These are phyloP conservation scores for Euphrasia arctica DNA, from an alignment of 305 asterid species.

Conservation along the genomic window DNA sequence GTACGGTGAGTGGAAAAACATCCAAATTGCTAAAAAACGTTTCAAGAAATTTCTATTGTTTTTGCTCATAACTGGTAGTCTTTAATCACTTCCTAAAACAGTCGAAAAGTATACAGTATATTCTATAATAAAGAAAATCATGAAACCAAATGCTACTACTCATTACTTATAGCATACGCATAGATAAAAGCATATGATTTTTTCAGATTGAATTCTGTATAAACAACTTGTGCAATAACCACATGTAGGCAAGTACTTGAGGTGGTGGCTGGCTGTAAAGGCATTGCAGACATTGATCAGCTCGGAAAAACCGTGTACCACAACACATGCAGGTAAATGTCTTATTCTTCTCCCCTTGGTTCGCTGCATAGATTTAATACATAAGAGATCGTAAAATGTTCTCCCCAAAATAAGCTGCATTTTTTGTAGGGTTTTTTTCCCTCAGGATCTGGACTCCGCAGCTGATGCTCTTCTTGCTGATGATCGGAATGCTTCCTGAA, in stretches of 20 bases:
- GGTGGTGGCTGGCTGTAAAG: conserved; percentile 90
- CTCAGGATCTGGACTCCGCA: conserved; percentile 82
- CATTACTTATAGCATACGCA: not conserved
- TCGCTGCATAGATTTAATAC: not conserved
- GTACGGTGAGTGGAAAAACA: conserved; percentile 57
- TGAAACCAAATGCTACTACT: not conserved
- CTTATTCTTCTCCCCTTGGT: conserved; percentile 7
- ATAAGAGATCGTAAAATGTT: not conserved
- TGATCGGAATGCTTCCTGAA: conserved; percentile 32
- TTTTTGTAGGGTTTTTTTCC: conserved; percentile 77
- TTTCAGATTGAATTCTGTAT: not conserved
- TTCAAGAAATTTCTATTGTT: not conserved
- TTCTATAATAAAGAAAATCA: too few species aligned
- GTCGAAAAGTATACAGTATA: too few species aligned
- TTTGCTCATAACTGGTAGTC: not conserved
- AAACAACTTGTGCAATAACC: conserved; percentile 10
- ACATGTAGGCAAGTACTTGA: conserved; percentile 84
- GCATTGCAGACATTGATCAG: conserved; percentile 61
- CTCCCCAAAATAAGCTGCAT: not conserved
- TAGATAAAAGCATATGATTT: not conserved
- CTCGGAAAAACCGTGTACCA: conserved; percentile 76
- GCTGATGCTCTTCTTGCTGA: conserved; percentile 78
- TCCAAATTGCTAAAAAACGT: not conserved
- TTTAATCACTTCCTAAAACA: too few species aligned
- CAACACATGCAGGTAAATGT: conserved; percentile 75